Percentiles rank a stretch among this genome's conserved stretches.
phyloP scores from a whole-genome alignment of 768 basidiomycete genomes.

The Podaxis sp. region DNA sequence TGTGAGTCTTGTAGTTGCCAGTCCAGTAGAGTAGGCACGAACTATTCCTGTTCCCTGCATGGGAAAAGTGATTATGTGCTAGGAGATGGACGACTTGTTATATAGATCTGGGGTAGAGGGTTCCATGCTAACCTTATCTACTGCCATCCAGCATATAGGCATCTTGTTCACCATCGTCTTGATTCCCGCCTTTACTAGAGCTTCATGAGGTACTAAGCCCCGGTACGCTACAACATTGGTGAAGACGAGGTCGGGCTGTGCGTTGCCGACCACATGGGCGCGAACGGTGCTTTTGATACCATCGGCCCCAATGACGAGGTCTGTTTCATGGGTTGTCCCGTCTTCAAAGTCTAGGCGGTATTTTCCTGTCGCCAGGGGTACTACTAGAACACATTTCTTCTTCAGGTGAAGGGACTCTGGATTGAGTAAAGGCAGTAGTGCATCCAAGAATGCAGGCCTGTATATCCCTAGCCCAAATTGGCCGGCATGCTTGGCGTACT shows the following conservation, averaged over 20 bases:
- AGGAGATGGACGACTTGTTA: not conserved
- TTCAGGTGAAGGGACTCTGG: constrained; percentile 40
- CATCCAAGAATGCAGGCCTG: constrained; percentile 48
- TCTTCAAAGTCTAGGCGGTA: constrained; percentile 43
- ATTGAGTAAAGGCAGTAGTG: constrained; percentile 39
- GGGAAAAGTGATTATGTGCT: constrained; percentile 54
- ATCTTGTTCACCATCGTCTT: constrained; percentile 30
- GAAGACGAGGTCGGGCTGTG: constrained; percentile 28
- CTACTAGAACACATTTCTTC: constrained; percentile 42
- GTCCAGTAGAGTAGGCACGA: constrained; percentile 7
- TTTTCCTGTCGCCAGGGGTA: constrained; percentile 19
- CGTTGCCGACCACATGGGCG: constrained; percentile 27
- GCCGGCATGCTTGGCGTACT: constrained; percentile 29
- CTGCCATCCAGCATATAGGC: constrained; percentile 39
- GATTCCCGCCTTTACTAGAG: constrained; percentile 37
- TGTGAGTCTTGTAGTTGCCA: not conserved
- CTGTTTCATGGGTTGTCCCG: constrained; percentile 39
- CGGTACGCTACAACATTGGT: constrained; percentile 47
- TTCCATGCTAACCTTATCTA: constrained; percentile 35
- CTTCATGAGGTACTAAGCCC: constrained; percentile 36
- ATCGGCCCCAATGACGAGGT: constrained; percentile 49
- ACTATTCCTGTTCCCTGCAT: constrained; percentile 40
- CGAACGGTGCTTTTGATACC: constrained; percentile 48
- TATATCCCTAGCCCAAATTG: constrained; percentile 38
- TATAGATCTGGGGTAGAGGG: not conserved